These are phyloP conservation scores for Hirschioporus abietinus DNA, from an alignment of 768 basidiomycete genomes.

Conservation along the genomic window DNA sequence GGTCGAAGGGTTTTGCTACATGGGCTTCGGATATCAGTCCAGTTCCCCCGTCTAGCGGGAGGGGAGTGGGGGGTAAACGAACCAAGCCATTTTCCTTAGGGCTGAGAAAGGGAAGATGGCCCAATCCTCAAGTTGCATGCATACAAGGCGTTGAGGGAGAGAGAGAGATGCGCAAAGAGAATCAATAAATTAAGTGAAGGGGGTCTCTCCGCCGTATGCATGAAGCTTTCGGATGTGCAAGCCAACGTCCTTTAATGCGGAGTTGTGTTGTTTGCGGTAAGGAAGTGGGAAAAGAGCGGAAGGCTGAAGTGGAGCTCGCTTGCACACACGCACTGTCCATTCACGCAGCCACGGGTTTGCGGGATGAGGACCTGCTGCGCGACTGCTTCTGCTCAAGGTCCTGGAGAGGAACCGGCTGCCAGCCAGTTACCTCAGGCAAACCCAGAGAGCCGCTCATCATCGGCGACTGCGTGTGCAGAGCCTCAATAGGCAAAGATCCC, in stretches of 20 bases:
- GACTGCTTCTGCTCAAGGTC: constrained; percentile 22
- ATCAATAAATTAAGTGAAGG: neutral
- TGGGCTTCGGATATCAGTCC: neutral
- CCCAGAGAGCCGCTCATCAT: constrained; percentile 19
- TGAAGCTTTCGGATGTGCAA: neutral
- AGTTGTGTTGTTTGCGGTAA: neutral
- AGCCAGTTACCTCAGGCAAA: constrained; percentile 30
- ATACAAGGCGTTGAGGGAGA: neutral
- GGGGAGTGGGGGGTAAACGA: neutral
- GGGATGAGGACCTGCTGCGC: constrained; percentile 2
- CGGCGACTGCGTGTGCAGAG: constrained; percentile 16
- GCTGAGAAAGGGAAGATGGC: neutral
- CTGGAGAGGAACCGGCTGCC: constrained; percentile 27
- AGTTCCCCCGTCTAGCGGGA: neutral
- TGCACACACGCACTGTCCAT: neutral
- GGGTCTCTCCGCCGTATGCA: neutral
- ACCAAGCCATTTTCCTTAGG: neutral
- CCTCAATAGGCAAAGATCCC: constrained; percentile 23
- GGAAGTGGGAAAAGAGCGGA: neutral
- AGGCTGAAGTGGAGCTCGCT: neutral
- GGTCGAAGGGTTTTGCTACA: neutral
- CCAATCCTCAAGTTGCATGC: neutral
- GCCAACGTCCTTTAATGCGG: neutral
- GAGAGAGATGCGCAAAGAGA: neutral
- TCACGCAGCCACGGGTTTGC: constrained; percentile 3